Base-by-base conservation (phyloP, 73 alveolate genomes). In the Paraurostyla sp. region DNA sequence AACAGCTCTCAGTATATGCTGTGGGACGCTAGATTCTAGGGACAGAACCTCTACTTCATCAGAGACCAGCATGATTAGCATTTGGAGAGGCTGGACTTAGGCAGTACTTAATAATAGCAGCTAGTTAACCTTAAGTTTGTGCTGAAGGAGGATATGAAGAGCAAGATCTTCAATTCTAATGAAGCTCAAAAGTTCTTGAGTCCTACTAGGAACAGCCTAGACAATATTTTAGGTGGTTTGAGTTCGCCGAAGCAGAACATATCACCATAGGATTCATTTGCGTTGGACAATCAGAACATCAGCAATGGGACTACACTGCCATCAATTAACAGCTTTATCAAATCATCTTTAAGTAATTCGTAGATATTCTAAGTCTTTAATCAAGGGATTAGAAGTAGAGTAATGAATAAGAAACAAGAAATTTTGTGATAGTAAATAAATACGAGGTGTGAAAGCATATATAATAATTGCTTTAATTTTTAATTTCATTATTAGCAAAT, bases 251-350 rank as follows among this genome's bases (percentile, higher is more conserved):
- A 11, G 32, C 22, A 25, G 11, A 7, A 11, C 23, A 11, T 27
- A 30, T 59, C 76, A 9, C 76, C 76, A 2, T 20, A 59, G 32
- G 51, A 25, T 6, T 59, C 49, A 25, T 25, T 25, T 59, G 32
- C 22, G 9, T 59, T 4, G n/a, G 49, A 59, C 25, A 25, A 27
- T 49, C 7, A 52, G 7, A 52, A 52, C 33, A 52, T 52, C 23
- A 52, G 69, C 23, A n/a, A 35, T 13, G 69, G 38, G 13, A 52
- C 69, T 13, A 52, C 69, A 18, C 69, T 59, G 51, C 76, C 76
- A 9, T 59, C 76, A 2, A 59, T 59, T 15, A 59, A 59, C 25
- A 59, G 48, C 23, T 27, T 59, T 7, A 27, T 59, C 2, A 59
- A 59, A 59, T n/a, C n/a, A n/a, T n/a, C n/a, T n/a, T n/a, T n/a